Evolutionary conservation across 306 rosid genomes (phyloP).

Genomic region (Urtica urens): DNA sequence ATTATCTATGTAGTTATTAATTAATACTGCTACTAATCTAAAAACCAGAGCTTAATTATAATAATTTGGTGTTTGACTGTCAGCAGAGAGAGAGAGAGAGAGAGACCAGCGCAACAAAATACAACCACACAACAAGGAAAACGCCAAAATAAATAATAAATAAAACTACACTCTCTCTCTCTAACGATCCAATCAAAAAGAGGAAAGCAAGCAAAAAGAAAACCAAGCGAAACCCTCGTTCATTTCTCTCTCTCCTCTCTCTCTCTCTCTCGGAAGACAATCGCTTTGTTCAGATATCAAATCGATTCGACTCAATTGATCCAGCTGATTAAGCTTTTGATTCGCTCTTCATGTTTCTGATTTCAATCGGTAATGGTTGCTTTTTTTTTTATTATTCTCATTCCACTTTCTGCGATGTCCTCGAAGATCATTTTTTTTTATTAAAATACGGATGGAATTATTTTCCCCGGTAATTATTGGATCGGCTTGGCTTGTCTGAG

Average conservation of each 20-base stretch:
- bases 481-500: conserved; percentile 24
- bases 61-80: conserved; percentile 49
- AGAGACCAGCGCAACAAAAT: conserved; percentile 76
- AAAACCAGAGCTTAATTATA: neutral
- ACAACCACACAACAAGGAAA: conserved; percentile 32
- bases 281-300: no score
- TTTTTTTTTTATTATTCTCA: conserved; percentile 20
- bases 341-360: neutral
- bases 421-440: neutral
- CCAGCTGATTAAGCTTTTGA: conserved; percentile 35
- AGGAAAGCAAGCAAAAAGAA: conserved; percentile 12
- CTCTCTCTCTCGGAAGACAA: neutral
- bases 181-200: conserved; percentile 29
- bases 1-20: no score
- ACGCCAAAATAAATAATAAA: conserved; percentile 19
- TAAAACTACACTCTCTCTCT: conserved; percentile 10
- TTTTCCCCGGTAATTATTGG: conserved; percentile 14
- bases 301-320: no score
- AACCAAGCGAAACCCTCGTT: conserved; percentile 1
- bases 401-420: conserved; percentile 4
- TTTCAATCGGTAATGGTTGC: conserved; percentile 4
- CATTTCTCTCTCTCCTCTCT: neutral
- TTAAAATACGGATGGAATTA: neutral
- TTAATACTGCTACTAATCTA: neutral
- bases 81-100: no score